Evolutionary conservation across 2,329 filamentous ascomycete genomes (phyloP).

Genomic region (Botrytis porri): DNA sequence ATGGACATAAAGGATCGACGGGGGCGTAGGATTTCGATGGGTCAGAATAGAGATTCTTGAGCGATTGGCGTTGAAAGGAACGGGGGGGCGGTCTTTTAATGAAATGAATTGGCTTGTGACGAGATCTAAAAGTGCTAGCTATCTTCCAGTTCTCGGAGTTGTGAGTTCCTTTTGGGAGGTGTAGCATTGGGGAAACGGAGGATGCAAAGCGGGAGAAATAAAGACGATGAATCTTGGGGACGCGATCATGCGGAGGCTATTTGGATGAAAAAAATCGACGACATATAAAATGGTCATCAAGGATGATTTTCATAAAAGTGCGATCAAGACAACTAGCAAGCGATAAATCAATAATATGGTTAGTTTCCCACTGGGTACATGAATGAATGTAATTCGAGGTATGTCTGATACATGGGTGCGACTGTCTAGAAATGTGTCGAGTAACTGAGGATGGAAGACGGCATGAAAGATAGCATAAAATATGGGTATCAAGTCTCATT

Average conservation of each 20-base stretch:
- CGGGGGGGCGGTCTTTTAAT: not conserved
- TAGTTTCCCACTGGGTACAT: not conserved
- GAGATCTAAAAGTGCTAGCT: not conserved
- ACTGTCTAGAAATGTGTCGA: not conserved
- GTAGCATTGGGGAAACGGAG: not conserved
- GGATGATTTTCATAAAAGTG: not conserved
- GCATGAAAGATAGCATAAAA: not conserved
- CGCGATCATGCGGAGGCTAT: not conserved
- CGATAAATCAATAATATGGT: not conserved
- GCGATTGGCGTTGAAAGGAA: too few species aligned
- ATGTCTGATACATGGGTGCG: not conserved
- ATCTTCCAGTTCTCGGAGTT: not conserved
- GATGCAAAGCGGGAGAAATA: not conserved
- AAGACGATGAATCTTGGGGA: not conserved
- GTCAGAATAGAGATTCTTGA: too few species aligned
- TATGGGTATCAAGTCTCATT: conserved; percentile 19
- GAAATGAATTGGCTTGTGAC: not conserved
- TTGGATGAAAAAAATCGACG: not conserved
- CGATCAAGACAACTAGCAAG: not conserved
- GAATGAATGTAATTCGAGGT: not conserved
- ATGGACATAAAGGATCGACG: not conserved
- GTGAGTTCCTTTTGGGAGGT: not conserved
- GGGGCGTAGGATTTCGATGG: not conserved
- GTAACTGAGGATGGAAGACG: not conserved
- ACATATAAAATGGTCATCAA: not conserved